Percentiles rank a stretch among this genome's conserved stretches.
These are phyloP conservation scores for Saccharomycopsis oosterbeekiorum DNA, from an alignment of 805 yeast genomes.

Conservation along the genomic window DNA sequence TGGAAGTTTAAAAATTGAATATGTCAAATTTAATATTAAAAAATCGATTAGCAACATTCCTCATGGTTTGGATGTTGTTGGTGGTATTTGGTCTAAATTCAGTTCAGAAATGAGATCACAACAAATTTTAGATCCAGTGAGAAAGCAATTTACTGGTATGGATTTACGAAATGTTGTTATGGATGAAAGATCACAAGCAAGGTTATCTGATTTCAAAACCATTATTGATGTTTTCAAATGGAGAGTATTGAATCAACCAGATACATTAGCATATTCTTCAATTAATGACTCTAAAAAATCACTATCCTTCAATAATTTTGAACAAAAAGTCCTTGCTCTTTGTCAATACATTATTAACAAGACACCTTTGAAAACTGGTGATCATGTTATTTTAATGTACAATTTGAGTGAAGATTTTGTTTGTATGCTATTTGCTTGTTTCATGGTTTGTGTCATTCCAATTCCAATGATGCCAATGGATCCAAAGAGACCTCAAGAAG, in stretches of 20 bases:
- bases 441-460: constrained; percentile 69
- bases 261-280: constrained; percentile 62
- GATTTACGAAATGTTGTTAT: constrained; percentile 66
- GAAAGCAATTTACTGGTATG: constrained; percentile 70
- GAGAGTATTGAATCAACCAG: constrained; percentile 65
- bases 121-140: constrained; percentile 37
- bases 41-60: constrained; percentile 57
- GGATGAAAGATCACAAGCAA: constrained; percentile 71
- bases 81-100: constrained; percentile 79
- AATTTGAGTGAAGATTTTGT: constrained; percentile 81
- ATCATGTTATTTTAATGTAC: constrained; percentile 69
- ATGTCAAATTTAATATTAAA: constrained; percentile 66
- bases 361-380: constrained; percentile 54
- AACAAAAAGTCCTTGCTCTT: constrained; percentile 63
- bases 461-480: constrained; percentile 70
- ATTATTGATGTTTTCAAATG: constrained; percentile 69
- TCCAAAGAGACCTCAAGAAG: constrained; percentile 58
- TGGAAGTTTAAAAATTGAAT: constrained; percentile 72
- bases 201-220: constrained; percentile 60
- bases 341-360: constrained; percentile 63
- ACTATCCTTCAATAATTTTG: constrained; percentile 75
- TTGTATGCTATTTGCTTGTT: constrained; percentile 78
- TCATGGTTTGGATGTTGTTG: constrained; percentile 63
- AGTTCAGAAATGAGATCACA: constrained; percentile 53
- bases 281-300: constrained; percentile 34